A percentile compares a stretch with the other conserved stretches of the same genome.
Evolutionary conservation across 2,329 filamentous ascomycete genomes (phyloP).

Genomic region (Trichoderma simmonsii): DNA sequence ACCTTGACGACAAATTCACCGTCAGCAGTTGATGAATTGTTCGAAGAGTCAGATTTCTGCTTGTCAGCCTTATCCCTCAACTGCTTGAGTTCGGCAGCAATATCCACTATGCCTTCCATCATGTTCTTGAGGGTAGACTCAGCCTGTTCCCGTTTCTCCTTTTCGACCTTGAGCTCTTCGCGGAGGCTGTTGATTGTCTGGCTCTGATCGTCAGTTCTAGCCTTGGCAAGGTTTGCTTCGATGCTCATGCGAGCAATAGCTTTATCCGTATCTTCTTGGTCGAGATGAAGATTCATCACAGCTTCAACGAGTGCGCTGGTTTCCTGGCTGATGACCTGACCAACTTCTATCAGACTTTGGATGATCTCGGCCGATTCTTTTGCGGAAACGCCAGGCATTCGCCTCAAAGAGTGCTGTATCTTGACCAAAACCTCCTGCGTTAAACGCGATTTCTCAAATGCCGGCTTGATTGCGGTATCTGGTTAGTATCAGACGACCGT

Average conservation of each 20-base stretch:
- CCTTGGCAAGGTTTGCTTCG: slow-evolving; percentile 37
- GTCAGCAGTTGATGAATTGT: slow-evolving; percentile 18
- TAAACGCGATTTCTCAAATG: slow-evolving; percentile 33
- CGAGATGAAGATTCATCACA: slow-evolving; percentile 36
- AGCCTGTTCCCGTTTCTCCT: slow-evolving; percentile 29
- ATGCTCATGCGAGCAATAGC: slow-evolving; percentile 39
- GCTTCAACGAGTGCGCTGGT: slow-evolving; percentile 39
- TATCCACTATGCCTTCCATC: slow-evolving; percentile 27
- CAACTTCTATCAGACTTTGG: slow-evolving; percentile 36
- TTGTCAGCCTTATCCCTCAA: slow-evolving; percentile 28
- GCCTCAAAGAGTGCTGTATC: slow-evolving; percentile 38
- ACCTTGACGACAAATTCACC: slow-evolving; percentile 34
- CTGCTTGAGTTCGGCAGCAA: slow-evolving; percentile 30
- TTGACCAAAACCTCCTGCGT: slow-evolving; percentile 38
- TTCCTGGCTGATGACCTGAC: slow-evolving; percentile 38
- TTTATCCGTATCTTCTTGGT: slow-evolving; percentile 39
- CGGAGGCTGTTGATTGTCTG: slow-evolving; percentile 33
- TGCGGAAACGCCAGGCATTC: slow-evolving; percentile 38
- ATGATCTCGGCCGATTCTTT: slow-evolving; percentile 36
- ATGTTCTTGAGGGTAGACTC: slow-evolving; percentile 30
- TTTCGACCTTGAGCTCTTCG: slow-evolving; percentile 32
- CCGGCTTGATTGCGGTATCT: slow-evolving; percentile 27
- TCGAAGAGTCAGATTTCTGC: slow-evolving; percentile 18
- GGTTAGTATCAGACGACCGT: background rate
- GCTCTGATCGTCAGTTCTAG: slow-evolving; percentile 33